Percentiles rank a stretch among this genome's conserved stretches.
Conservation (phyloP, 2,329 filamentous ascomycete genomes). For the Penicillium polonicum region DNA sequence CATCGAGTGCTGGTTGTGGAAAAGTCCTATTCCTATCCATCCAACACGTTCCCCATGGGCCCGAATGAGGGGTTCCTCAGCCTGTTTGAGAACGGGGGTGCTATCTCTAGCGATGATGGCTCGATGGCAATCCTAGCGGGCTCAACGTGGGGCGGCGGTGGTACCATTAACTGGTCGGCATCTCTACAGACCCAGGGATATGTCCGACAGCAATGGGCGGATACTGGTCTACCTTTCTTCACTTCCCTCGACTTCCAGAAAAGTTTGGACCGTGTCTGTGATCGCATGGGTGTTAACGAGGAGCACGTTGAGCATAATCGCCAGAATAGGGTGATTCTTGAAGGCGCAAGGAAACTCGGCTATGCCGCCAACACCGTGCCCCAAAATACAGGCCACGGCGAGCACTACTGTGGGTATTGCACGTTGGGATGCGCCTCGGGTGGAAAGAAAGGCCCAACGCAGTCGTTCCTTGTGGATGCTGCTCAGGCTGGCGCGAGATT, state of each 20-base stretch:
- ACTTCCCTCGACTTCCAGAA: slow-evolving; percentile 70
- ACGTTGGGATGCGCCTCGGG: slow-evolving; percentile 60
- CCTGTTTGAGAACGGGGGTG: slow-evolving; percentile 68
- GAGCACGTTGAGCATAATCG: slow-evolving; percentile 70
- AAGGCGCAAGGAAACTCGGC: slow-evolving; percentile 71
- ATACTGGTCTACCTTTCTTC: slow-evolving; percentile 68
- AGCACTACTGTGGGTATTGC: slow-evolving; percentile 73
- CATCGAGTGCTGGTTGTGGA: slow-evolving; percentile 76
- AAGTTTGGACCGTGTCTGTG: slow-evolving; percentile 75
- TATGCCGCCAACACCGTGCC: slow-evolving; percentile 68
- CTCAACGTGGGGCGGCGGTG: slow-evolving; percentile 78
- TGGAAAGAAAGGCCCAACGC: slow-evolving; percentile 75
- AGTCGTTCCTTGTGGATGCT: slow-evolving; percentile 77
- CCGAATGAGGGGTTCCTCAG: slow-evolving; percentile 59
- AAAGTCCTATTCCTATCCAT: slow-evolving; percentile 74
- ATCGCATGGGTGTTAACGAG: slow-evolving; percentile 71
- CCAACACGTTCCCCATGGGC: slow-evolving; percentile 71
- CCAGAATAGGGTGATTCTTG: slow-evolving; percentile 68
- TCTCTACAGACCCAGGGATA: slow-evolving; percentile 68
- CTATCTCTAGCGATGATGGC: slow-evolving; percentile 56
- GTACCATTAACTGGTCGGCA: slow-evolving; percentile 81
- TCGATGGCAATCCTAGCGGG: slow-evolving; percentile 65
- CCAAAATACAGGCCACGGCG: slow-evolving; percentile 72
- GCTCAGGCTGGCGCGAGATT: slow-evolving; percentile 74
- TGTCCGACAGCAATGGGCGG: slow-evolving; percentile 79